Base-by-base conservation (phyloP, 2,329 filamentous ascomycete species). In the Stagonosporopsis tanaceti region DNA sequence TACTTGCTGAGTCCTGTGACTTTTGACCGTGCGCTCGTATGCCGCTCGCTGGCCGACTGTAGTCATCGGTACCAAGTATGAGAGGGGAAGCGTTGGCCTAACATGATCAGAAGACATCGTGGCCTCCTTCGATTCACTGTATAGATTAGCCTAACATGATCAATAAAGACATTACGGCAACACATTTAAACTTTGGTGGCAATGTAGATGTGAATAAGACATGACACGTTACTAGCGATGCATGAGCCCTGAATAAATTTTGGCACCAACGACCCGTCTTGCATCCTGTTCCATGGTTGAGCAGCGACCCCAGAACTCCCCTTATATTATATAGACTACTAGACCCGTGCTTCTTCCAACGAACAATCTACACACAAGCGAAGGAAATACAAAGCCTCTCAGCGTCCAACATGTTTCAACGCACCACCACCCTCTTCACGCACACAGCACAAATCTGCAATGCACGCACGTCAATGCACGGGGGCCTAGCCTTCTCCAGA, bases 1-100 rank as follows among this genome's bases (percentile, higher is more conserved):
- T 77, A 20, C 53, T 77, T 42, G 72, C 74, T 1, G 54, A 66
- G 30, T 63, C 72, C 2, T 77, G 74, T 40, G 74, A 77, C 52
- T 77, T 77, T 24, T 57, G 22, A 53, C 20, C 20, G 17, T 12
- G 27, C 17, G 22, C 20, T 6, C 42, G 11, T 9, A 15, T 32
- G 17, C 15, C 2, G 30, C 14, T 24, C 24, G 20, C 8, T 9
- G 17, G 17, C 11, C 34, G 11, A 4, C 41, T 35, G 28, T 28
- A 34, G 7, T 11, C 8, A 24, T 17, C 6, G 47, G 11, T 24
- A 15, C 12, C 9, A 12, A 30, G 35, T 3, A 20, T 11, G 37
- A 25, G 24, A 11, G 30, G 28, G 22, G 24, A n/a, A 12, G 12
- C 15, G 38, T 20, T 52, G 54, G 50, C 48, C 54, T 57, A 57